phyloP scores from a whole-genome alignment of 2,329 filamentous ascomycete species.

The Camptophora hylomeconis region DNA sequence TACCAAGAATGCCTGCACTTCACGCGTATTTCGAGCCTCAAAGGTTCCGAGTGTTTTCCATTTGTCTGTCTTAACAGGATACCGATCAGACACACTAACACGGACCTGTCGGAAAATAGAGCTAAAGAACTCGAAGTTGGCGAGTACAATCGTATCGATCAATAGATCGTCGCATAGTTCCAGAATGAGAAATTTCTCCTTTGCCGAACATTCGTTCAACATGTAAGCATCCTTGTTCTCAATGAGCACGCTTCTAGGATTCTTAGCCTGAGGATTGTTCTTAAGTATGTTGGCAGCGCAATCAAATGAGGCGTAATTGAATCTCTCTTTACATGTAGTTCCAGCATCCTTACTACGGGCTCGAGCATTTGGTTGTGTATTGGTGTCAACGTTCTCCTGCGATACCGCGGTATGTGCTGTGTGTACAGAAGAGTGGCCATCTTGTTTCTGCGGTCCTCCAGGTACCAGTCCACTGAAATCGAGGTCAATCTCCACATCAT shows the following conservation, averaged over 20 bases:
- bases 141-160: constrained; percentile 90
- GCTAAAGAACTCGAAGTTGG: constrained; percentile 98
- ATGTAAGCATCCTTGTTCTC: constrained; percentile 99
- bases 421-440: constrained; percentile 4
- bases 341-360: constrained; percentile 82
- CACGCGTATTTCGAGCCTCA: constrained; percentile 80
- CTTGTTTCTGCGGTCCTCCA: constrained; percentile 24
- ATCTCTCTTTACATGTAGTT: constrained; percentile 93
- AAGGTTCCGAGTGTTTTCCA: constrained; percentile 85
- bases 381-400: constrained; percentile 25
- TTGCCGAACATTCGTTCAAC: constrained; percentile 75
- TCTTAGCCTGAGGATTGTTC: constrained; percentile 74
- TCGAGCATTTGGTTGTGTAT: constrained; percentile 38
- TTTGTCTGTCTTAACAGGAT: constrained; percentile 81
- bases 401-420: constrained; percentile 13
- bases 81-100: constrained; percentile 85
- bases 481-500: constrained; percentile 75
- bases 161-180: constrained; percentile 79
- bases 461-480: constrained; percentile 52
- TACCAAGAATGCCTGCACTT: constrained; percentile 89
- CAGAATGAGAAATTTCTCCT: constrained; percentile 88
- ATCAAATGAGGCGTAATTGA: constrained; percentile 96
- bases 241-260: constrained; percentile 73
- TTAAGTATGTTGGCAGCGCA: constrained; percentile 89
- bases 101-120: constrained; percentile 88